Conservation (phyloP, 805 yeast species). For the Starmerella vitae region DNA sequence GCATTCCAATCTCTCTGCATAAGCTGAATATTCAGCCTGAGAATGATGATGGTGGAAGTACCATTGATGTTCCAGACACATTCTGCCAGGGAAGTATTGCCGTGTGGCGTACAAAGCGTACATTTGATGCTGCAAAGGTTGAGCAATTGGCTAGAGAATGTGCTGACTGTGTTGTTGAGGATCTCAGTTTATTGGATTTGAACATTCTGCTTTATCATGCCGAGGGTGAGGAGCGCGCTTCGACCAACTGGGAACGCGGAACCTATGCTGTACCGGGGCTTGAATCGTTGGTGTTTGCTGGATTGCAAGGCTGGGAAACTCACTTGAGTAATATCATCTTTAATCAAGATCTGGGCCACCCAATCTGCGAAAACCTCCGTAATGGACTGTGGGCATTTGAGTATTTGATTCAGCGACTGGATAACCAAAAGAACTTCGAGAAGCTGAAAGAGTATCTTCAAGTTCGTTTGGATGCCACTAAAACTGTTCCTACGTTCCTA, state of each 20-base stretch:
- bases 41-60: conserved; percentile 35
- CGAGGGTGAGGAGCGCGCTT: conserved; percentile 79
- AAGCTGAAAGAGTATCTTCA: conserved; percentile 55
- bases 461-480: conserved; percentile 40
- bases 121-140: conserved; percentile 49
- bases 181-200: conserved; percentile 51
- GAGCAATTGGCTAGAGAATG: conserved; percentile 61
- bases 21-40: conserved; percentile 41
- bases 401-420: conserved; percentile 48
- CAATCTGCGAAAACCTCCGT: conserved; percentile 67
- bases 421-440: conserved; percentile 30
- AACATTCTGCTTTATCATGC: conserved; percentile 64
- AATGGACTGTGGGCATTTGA: conserved; percentile 85
- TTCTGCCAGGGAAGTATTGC: conserved; percentile 91
- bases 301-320: conserved; percentile 84
- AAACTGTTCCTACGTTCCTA: conserved; percentile 51
- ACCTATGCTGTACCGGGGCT: conserved; percentile 58
- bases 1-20: conserved; percentile 52
- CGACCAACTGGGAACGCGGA: conserved; percentile 58
- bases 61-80: conserved; percentile 32
- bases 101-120: conserved; percentile 56
- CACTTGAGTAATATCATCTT: conserved; percentile 49
- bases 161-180: conserved; percentile 57
- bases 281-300: conserved; percentile 73
- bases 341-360: conserved; percentile 69